phyloP scores from a whole-genome alignment of 345 rosid genomes.

The Gossypium ekmanianum region DNA sequence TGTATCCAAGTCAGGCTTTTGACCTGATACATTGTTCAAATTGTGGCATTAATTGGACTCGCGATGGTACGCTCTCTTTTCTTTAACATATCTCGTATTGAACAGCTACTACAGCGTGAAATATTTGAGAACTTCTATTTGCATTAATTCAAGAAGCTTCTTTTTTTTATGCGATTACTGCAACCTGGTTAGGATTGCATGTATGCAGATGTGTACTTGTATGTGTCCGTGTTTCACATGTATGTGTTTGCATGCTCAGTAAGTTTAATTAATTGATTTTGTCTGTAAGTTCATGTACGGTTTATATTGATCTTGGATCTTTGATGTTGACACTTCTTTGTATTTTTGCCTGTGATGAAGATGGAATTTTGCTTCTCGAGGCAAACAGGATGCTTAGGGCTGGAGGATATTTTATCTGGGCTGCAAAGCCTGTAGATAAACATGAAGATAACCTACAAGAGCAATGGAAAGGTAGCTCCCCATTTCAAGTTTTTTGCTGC shows the following conservation, averaged over 20 bases:
- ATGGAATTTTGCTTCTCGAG: constrained; percentile 64
- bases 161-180: neutral
- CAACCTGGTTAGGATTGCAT: constrained; percentile 4
- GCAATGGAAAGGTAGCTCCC: constrained; percentile 50
- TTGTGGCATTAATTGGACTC: constrained; percentile 60
- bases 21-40: constrained; percentile 63
- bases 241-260: neutral
- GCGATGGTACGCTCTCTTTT: constrained; percentile 35
- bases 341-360: constrained; percentile 28
- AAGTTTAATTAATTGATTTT: neutral
- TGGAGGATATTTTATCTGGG: constrained; percentile 73
- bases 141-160: constrained; percentile 8
- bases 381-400: constrained; percentile 61
- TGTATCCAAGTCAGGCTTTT: constrained; percentile 71
- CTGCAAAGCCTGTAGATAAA: constrained; percentile 50
- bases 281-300: neutral
- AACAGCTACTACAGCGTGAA: neutral
- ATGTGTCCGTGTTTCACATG: neutral
- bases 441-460: constrained; percentile 43
- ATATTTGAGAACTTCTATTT: constrained; percentile 7
- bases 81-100: neutral
- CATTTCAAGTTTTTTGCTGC: neutral
- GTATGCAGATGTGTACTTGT: neutral
- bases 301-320: neutral
- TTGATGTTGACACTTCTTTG: constrained; percentile 6